A percentile compares a stretch with the other conserved stretches of the same genome.
These are phyloP conservation scores for Sungouiozyma intestinalis DNA, from an alignment of 805 yeast species.

Conservation along the genomic window DNA sequence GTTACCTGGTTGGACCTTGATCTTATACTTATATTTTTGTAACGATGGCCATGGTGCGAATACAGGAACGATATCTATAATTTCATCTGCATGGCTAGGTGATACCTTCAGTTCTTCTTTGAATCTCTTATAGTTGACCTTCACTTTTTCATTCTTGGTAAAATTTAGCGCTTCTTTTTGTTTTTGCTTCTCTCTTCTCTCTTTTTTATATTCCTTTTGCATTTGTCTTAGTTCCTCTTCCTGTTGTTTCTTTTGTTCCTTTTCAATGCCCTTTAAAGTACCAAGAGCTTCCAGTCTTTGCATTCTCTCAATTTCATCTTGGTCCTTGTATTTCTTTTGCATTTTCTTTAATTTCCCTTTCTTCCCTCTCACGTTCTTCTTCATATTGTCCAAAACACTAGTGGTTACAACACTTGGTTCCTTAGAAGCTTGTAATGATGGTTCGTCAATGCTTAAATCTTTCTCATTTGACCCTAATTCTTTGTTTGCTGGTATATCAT, in stretches of 20 bases:
- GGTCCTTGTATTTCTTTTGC: conserved; percentile 74
- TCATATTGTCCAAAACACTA: conserved; percentile 18
- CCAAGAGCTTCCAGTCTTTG: conserved; percentile 76
- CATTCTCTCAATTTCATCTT: conserved; percentile 79
- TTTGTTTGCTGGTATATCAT: neutral
- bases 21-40: conserved; percentile 64
- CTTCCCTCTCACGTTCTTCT: conserved; percentile 63
- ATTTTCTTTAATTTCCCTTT: conserved; percentile 77
- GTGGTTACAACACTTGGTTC: conserved; percentile 3
- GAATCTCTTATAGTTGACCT: conserved; percentile 35
- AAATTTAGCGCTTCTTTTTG: conserved; percentile 29
- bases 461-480: neutral
- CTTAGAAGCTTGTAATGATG: neutral
- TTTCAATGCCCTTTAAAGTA: conserved; percentile 51
- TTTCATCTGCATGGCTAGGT: conserved; percentile 34
- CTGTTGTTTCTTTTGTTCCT: conserved; percentile 29
- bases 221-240: conserved; percentile 29
- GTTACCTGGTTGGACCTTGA: conserved; percentile 67
- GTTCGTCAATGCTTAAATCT: conserved; percentile 4
- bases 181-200: conserved; percentile 31
- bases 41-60: conserved; percentile 91
- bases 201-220: conserved; percentile 27
- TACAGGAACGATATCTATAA: conserved; percentile 63
- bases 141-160: conserved; percentile 31
- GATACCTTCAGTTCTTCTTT: conserved; percentile 28